A percentile compares a stretch with the other conserved stretches of the same genome.
Conservation (phyloP, 108 stramenopile species). For the Conticribra guillardii region DNA sequence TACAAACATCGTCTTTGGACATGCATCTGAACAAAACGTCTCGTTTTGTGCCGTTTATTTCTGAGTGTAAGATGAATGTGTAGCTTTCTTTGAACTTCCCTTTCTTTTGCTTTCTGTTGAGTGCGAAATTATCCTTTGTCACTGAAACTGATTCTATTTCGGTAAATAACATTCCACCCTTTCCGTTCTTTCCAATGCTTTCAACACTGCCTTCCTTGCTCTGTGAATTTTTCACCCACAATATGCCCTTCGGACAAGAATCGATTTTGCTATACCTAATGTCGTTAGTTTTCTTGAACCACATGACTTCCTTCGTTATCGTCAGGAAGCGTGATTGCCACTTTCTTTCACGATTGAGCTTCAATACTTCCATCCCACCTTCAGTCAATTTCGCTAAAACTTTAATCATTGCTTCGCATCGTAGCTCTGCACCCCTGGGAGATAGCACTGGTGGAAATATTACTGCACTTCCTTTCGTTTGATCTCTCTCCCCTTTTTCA, state of each 20-base stretch:
- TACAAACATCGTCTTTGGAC: conserved; percentile 40
- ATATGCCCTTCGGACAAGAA: conserved; percentile 39
- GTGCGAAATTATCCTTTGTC: conserved; percentile 36
- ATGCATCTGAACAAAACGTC: conserved; percentile 47
- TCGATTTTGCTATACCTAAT: conserved; percentile 27
- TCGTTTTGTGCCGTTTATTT: conserved; percentile 27
- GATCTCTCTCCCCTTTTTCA: conserved; percentile 31
- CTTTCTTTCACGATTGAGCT: conserved; percentile 77
- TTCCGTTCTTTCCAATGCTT: conserved; percentile 44
- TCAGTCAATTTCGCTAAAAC: conserved; percentile 55
- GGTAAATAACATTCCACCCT: conserved; percentile 47
- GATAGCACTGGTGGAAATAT: conserved; percentile 20
- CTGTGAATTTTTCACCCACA: conserved; percentile 52
- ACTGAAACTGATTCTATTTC: conserved; percentile 32
- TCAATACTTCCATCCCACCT: conserved; percentile 75
- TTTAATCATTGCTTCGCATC: conserved; percentile 50
- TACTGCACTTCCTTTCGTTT: not conserved
- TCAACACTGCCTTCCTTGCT: conserved; percentile 31
- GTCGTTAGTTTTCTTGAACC: conserved; percentile 40
- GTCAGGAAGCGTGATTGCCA: conserved; percentile 81
- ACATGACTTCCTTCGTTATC: conserved; percentile 68
- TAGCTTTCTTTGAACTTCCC: conserved; percentile 54
- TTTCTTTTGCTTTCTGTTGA: conserved; percentile 51
- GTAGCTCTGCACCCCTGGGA: conserved; percentile 15
- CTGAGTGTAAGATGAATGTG: conserved; percentile 40